Conservation (phyloP, 148 eudicot species). For the Chenopodium berlandieri region DNA sequence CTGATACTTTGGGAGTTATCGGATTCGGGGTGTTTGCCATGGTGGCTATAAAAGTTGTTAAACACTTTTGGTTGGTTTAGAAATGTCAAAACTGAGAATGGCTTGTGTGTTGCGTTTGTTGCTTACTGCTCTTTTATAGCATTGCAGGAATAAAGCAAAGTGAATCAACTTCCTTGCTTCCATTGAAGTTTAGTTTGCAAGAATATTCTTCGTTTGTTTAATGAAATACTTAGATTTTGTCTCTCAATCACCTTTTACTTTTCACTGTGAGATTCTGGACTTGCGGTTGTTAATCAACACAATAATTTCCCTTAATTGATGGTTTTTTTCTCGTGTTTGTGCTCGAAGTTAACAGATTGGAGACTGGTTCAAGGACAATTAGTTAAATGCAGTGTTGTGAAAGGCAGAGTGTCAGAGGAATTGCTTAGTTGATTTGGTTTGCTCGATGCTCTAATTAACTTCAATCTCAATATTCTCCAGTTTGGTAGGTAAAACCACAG, state of each 20-base stretch:
- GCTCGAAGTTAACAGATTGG: too few species aligned
- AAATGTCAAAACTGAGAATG: background rate
- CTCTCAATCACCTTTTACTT: background rate
- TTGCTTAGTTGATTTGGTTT: background rate
- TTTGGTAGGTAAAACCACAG: background rate
- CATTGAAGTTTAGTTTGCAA: background rate
- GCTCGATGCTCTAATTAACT: constrained; percentile 1
- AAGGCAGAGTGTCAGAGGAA: background rate
- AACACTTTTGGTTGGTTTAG: background rate
- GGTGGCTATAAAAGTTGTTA: background rate
- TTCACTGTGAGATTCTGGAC: background rate
- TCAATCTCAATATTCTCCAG: background rate
- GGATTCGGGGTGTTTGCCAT: constrained; percentile 1
- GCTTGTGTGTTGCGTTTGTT: background rate
- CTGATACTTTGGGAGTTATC: background rate
- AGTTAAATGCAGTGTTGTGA: background rate
- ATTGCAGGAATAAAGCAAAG: constrained; percentile 14
- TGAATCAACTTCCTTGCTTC: constrained; percentile 28
- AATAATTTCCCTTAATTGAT: background rate
- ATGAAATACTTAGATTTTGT: constrained; percentile 4
- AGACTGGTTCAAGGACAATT: too few species aligned
- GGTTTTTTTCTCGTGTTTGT: too few species aligned
- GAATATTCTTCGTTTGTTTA: background rate
- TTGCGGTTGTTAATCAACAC: background rate
- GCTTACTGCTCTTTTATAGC: constrained; percentile 2